These are phyloP conservation scores for Aphanomyces invadans DNA, from an alignment of 352 stramenopile species.

Conservation along the genomic window DNA sequence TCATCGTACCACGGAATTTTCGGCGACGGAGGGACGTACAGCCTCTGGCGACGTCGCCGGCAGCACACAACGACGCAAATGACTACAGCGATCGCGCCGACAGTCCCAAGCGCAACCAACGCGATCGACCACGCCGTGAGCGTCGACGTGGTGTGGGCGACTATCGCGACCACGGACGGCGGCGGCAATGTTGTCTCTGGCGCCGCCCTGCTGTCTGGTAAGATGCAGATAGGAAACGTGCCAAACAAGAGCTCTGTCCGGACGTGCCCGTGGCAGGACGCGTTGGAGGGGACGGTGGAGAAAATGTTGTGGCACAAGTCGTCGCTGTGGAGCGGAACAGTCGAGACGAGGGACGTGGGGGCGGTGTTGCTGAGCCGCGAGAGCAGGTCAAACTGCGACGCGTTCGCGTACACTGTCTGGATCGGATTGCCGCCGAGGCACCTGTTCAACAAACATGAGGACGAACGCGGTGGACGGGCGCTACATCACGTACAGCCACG, in stretches of 20 bases:
- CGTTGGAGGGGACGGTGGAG: not conserved
- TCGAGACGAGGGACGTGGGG: not conserved
- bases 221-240: conserved; percentile 22
- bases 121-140: not conserved
- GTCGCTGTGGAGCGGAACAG: not conserved
- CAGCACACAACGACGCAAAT: not conserved
- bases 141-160: no score
- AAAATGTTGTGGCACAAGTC: conserved; percentile 10
- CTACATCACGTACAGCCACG: conserved; percentile 10
- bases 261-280: not conserved
- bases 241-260: conserved; percentile 16
- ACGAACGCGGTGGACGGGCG: no score
- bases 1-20: conserved; percentile 11
- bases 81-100: not conserved
- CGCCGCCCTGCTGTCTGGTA: not conserved
- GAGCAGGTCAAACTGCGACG: conserved; percentile 14
- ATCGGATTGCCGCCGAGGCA: conserved; percentile 8
- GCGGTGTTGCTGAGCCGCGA: not conserved
- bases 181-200: no score
- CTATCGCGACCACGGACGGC: not conserved
- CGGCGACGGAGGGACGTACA: not conserved
- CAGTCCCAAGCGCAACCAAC: not conserved
- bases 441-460: not conserved
- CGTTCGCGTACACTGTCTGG: conserved; percentile 11
- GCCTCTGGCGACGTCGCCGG: not conserved